These are phyloP conservation scores for Picocystis sp. DNA, from an alignment of 163 green algal species.

Conservation along the genomic window DNA sequence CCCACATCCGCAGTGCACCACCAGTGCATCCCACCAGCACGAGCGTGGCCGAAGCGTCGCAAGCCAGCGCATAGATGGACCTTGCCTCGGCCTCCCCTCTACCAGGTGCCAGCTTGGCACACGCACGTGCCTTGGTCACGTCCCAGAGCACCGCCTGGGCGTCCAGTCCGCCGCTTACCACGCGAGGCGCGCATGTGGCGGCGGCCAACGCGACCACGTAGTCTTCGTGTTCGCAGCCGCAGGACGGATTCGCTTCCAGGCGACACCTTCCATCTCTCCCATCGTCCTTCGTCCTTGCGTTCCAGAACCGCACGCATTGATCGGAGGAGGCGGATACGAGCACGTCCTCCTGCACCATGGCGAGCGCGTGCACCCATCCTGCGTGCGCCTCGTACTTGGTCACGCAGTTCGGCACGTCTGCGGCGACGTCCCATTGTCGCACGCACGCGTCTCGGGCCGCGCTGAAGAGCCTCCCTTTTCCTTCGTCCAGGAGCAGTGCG, in stretches of 20 bases:
- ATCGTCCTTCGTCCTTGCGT: not conserved
- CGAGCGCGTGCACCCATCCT: slow-evolving; percentile 6
- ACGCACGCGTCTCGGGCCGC: not conserved
- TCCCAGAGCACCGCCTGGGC: slow-evolving; percentile 59
- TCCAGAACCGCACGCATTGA: not conserved
- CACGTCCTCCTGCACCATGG: not conserved
- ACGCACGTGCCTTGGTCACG: slow-evolving; percentile 20
- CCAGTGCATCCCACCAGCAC: not conserved
- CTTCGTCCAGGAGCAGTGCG: no score
- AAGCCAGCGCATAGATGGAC: slow-evolving; percentile 2
- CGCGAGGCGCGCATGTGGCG: slow-evolving; percentile 7
- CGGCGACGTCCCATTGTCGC: not conserved
- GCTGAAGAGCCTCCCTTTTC: not conserved
- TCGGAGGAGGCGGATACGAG: slow-evolving; percentile 3
- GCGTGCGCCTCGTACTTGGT: slow-evolving; percentile 6
- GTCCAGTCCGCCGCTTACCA: slow-evolving; percentile 47
- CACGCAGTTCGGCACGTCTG: not conserved
- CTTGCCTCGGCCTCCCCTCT: slow-evolving; percentile 1
- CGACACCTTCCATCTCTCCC: not conserved
- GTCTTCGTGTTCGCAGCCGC: slow-evolving; percentile 37
- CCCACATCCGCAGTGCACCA: slow-evolving; percentile 36
- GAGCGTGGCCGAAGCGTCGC: not conserved
- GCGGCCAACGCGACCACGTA: slow-evolving; percentile 57
- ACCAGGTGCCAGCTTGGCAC: not conserved
- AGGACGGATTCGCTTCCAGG: not conserved